phyloP scores from a whole-genome alignment of 148 eudicot species.

The Fagopyrum tataricum region DNA sequence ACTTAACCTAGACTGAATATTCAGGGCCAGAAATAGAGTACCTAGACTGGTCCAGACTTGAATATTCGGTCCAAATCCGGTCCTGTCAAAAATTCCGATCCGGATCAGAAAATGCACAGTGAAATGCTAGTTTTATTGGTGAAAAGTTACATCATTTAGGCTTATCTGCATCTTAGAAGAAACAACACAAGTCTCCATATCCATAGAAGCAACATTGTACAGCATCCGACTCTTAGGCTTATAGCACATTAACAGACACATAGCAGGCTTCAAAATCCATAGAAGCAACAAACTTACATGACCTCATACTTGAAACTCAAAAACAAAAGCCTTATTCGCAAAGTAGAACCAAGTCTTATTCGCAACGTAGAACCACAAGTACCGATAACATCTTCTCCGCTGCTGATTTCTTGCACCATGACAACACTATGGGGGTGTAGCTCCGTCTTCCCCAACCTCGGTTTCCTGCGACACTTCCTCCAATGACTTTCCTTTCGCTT shows the following conservation, averaged over 20 bases:
- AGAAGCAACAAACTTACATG: neutral
- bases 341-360: constrained; percentile 6
- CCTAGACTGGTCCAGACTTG: no score
- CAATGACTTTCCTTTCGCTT: constrained; percentile 53
- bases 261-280: neutral
- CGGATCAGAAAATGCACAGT: no score
- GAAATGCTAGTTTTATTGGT: no score
- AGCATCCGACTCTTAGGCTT: no score
- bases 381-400: neutral
- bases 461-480: constrained; percentile 57
- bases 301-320: neutral
- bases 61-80: no score
- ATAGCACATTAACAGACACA: neutral
- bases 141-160: neutral
- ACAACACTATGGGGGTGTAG: neutral
- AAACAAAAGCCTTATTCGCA: neutral
- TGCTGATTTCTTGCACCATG: neutral
- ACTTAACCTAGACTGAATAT: no score
- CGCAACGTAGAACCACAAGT: neutral
- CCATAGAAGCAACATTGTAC: neutral
- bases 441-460: constrained; percentile 17
- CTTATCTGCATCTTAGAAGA: neutral
- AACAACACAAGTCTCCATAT: neutral
- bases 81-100: no score
- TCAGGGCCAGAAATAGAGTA: no score